Evolutionary conservation across 2,329 filamentous ascomycete species (phyloP).

Genomic region (Cadophora gregata): DNA sequence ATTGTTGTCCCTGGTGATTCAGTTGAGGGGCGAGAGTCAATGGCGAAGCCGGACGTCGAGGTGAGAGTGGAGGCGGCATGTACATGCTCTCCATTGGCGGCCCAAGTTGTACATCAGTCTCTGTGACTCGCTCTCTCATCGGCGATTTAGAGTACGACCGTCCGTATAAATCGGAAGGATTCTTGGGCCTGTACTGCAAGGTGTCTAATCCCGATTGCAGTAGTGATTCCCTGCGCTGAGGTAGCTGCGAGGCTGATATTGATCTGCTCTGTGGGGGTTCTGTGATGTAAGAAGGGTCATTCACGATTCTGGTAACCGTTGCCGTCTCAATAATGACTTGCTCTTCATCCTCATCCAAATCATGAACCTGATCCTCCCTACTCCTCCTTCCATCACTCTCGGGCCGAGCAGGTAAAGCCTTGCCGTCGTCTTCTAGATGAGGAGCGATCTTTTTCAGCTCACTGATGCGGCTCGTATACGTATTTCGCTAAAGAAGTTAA

Average conservation of each 20-base stretch:
- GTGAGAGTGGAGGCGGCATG: conserved; percentile 75
- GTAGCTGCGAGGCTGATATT: conserved; percentile 40
- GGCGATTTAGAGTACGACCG: conserved; percentile 61
- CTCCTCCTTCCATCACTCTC: conserved; percentile 72
- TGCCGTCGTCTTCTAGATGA: conserved; percentile 62
- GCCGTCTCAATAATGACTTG: conserved; percentile 57
- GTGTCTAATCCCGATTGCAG: conserved; percentile 42
- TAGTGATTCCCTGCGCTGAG: conserved; percentile 45
- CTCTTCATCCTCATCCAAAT: conserved; percentile 50
- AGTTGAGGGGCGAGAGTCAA: conserved; percentile 42
- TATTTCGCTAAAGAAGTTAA: conserved; percentile 69
- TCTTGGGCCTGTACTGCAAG: conserved; percentile 40
- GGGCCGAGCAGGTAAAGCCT: conserved; percentile 75
- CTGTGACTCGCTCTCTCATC: conserved; percentile 47
- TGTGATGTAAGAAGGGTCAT: conserved; percentile 44
- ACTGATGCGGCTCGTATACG: conserved; percentile 87
- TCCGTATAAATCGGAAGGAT: conserved; percentile 47
- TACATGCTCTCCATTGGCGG: conserved; percentile 62
- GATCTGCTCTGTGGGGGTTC: conserved; percentile 36
- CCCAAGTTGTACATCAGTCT: conserved; percentile 50
- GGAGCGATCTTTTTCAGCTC: conserved; percentile 79
- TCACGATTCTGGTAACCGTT: conserved; percentile 57
- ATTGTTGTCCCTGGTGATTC: conserved; percentile 43
- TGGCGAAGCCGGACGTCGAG: conserved; percentile 62
- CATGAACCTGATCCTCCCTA: conserved; percentile 45